Evolutionary conservation across 768 basidiomycete genomes (phyloP).

Genomic region (Sutorius australiensis): DNA sequence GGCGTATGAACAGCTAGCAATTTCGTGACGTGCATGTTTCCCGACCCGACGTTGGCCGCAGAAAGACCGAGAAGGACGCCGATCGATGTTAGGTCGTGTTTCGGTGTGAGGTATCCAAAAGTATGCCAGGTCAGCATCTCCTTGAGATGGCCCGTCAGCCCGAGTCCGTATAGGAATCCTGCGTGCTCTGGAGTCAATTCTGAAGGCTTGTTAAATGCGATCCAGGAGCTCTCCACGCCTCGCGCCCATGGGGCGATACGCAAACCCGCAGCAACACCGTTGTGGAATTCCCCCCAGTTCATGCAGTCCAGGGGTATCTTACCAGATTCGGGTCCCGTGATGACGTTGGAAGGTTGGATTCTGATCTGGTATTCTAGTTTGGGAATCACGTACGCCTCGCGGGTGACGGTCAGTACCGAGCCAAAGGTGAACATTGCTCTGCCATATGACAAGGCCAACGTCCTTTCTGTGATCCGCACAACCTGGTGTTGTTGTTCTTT

Average conservation of each 20-base stretch:
- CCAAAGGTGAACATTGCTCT: constrained; percentile 91
- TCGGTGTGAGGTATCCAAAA: constrained; percentile 90
- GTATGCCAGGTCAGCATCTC: constrained; percentile 94
- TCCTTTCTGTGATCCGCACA: constrained; percentile 77
- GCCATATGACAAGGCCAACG: constrained; percentile 86
- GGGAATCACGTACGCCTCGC: constrained; percentile 76
- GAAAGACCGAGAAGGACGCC: constrained; percentile 91
- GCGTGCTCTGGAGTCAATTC: constrained; percentile 92
- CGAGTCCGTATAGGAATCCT: constrained; percentile 92
- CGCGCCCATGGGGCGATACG: constrained; percentile 72
- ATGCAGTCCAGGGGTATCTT: constrained; percentile 70
- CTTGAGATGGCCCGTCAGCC: constrained; percentile 86
- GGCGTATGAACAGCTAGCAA: constrained; percentile 90
- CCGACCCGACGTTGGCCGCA: constrained; percentile 82
- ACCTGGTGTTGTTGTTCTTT: constrained; percentile 84
- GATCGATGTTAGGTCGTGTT: constrained; percentile 93
- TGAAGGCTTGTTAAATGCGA: constrained; percentile 90
- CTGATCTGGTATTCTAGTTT: constrained; percentile 75
- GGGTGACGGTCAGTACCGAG: constrained; percentile 67
- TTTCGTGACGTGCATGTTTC: constrained; percentile 85
- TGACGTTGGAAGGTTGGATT: constrained; percentile 67
- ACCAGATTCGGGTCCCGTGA: constrained; percentile 61
- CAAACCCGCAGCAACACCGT: constrained; percentile 90
- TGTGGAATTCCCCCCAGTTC: constrained; percentile 97
- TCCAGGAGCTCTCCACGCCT: constrained; percentile 90